Conservation (phyloP, 2,329 filamentous ascomycete species). For the Botrytis fragariae region DNA sequence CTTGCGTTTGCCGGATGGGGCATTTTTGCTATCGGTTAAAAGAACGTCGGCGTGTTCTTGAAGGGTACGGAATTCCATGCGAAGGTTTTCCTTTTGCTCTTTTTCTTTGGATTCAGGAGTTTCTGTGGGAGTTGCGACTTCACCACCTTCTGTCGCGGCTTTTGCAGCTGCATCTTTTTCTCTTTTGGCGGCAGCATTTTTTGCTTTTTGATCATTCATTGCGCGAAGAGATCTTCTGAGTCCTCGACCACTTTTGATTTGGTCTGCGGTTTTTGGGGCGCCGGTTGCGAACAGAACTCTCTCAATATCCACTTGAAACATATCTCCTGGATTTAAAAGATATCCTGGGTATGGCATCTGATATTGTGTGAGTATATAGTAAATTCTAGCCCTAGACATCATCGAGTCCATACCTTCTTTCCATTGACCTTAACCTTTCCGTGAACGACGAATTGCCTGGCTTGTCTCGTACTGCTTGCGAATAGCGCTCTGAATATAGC, state of each 20-base stretch:
- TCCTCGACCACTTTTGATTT: constrained; percentile 30
- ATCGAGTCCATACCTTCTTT: constrained; percentile 65
- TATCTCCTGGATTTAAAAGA: constrained; percentile 91
- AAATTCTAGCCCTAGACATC: background rate
- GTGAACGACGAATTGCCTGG: constrained; percentile 90
- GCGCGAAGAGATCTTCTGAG: constrained; percentile 20
- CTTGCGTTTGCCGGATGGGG: constrained; percentile 20
- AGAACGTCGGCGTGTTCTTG: constrained; percentile 8
- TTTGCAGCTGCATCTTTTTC: constrained; percentile 31
- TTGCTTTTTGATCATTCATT: constrained; percentile 24
- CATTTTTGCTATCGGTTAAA: constrained; percentile 3
- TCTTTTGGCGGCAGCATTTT: constrained; percentile 16
- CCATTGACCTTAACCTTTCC: constrained; percentile 95
- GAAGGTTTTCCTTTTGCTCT: background rate
- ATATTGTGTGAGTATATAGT: background rate
- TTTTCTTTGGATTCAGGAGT: constrained; percentile 13
- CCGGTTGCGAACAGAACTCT: constrained; percentile 88
- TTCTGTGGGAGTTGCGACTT: constrained; percentile 20
- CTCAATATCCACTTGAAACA: constrained; percentile 94
- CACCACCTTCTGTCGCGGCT: constrained; percentile 16
- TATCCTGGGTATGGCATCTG: constrained; percentile 93
- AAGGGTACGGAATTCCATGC: constrained; percentile 11
- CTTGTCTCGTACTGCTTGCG: constrained; percentile 88
- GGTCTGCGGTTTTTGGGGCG: constrained; percentile 54
- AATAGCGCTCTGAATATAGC: constrained; percentile 92